Base-by-base conservation (phyloP, 192 early-diverging fungal genomes). In the Entophlyctis helioformis region DNA sequence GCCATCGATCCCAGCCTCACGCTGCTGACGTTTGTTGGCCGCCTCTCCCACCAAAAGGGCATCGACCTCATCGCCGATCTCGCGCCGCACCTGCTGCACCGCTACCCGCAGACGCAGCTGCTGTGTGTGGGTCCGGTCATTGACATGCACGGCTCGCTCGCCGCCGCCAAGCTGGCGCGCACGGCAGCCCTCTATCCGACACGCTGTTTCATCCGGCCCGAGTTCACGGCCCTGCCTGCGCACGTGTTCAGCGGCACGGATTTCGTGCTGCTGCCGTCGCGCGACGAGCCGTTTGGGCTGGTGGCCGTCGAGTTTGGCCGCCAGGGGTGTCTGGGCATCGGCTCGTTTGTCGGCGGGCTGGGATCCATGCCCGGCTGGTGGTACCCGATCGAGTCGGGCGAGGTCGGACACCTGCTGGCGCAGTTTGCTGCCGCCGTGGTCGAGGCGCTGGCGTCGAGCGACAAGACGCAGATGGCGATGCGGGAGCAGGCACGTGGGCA, bases 341-440 rank as follows among this genome's bases (percentile, higher is more conserved):
- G 46, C 6, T 2, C 46, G 3, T 47, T 37, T 39, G 46, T 47
- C 20, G 46, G 46, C 20, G 46, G 46, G 8, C 23, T 47, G 36
- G 46, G 46, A 18, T 8, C 36, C 22, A 47, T 47, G 46, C 46
- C 46, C 20, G 46, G 46, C 8, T 47, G 46, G 46, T 47, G 46
- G 46, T 47, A 40, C 46, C 34, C 46, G 15, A 47, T 47, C 36
- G 46, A 47, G 23, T 47, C 46, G 12, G 31, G 36, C 33, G 46
- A 47, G 20, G 31, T 40, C 16, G 29, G 3, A 2, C 46, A 47
- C 22, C 22, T 47, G 13, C 46, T 21, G 3, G 6, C 7, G 29
- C 46, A 47, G 32, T 37, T 47, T 16, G 15, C 5, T 7, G 7
- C 15, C 15, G 32, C 46, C 13, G 7, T 47, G 6, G 23, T 6